These are phyloP conservation scores for Grammothele lineata DNA, from an alignment of 768 basidiomycete genomes.

Conservation along the genomic window DNA sequence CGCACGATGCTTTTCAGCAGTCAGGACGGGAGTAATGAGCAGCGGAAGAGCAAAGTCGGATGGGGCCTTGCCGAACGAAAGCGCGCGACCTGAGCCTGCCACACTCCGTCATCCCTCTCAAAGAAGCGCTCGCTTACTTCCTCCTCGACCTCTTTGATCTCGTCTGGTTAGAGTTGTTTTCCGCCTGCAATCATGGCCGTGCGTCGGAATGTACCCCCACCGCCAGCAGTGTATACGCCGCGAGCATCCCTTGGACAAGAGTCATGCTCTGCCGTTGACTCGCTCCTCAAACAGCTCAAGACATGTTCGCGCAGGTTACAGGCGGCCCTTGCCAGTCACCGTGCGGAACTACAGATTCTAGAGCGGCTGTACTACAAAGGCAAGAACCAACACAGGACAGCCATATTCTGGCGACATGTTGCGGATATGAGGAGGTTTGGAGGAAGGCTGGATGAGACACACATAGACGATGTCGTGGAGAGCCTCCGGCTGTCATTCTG, in stretches of 20 bases:
- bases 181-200: slow-evolving; percentile 11
- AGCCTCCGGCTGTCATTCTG: slow-evolving; percentile 50
- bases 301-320: slow-evolving; percentile 48
- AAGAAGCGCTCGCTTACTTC: no score
- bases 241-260: slow-evolving; percentile 18
- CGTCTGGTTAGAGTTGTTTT: background rate
- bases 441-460: slow-evolving; percentile 26
- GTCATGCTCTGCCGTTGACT: slow-evolving; percentile 41
- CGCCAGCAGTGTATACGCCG: slow-evolving; percentile 7
- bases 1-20: no score
- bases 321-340: slow-evolving; percentile 35
- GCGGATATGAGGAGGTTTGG: slow-evolving; percentile 56
- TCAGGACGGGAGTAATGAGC: no score
- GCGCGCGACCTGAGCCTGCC: no score
- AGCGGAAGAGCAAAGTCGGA: no score
- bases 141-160: background rate
- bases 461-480: slow-evolving; percentile 23
- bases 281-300: slow-evolving; percentile 60
- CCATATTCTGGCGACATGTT: slow-evolving; percentile 68
- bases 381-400: slow-evolving; percentile 70
- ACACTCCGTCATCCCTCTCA: no score
- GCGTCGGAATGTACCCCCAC: slow-evolving; percentile 12
- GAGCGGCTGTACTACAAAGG: slow-evolving; percentile 73
- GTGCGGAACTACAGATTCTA: slow-evolving; percentile 54
- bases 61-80: no score